Conservation (phyloP, 768 basidiomycete genomes). For the Mycena floridula region DNA sequence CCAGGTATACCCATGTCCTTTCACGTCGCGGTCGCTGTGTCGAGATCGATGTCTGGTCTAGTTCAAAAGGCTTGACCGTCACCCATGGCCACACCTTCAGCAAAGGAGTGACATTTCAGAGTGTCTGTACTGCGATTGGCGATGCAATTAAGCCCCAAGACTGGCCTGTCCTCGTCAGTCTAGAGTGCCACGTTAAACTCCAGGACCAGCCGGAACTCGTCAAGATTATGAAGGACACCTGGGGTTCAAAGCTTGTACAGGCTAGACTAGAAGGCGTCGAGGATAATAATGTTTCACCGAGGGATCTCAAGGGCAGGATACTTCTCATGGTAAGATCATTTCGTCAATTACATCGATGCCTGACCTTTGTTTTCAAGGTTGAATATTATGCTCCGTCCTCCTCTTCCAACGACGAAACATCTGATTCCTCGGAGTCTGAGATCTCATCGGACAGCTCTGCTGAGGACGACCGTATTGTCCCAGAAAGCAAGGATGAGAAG, state of each 20-base stretch:
- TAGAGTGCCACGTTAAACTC: constrained; percentile 57
- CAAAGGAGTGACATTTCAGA: constrained; percentile 41
- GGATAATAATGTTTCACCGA: constrained; percentile 33
- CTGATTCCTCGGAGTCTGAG: constrained; percentile 6
- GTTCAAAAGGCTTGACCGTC: constrained; percentile 44
- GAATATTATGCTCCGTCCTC: constrained; percentile 43
- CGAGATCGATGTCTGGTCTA: constrained; percentile 67
- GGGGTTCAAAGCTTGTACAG: constrained; percentile 47
- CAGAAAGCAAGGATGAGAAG: constrained; percentile 5
- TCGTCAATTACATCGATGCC: not conserved
- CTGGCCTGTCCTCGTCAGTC: constrained; percentile 55
- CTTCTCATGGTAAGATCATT: constrained; percentile 44
- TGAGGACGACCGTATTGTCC: constrained; percentile 15
- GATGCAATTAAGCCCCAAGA: constrained; percentile 31
- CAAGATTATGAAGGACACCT: constrained; percentile 39
- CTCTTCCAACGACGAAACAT: constrained; percentile 13
- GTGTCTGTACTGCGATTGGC: constrained; percentile 49
- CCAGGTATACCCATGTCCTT: constrained; percentile 52
- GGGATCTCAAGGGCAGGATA: constrained; percentile 45
- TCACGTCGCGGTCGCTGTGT: constrained; percentile 48
- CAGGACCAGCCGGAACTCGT: constrained; percentile 49
- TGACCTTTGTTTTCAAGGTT: constrained; percentile 26
- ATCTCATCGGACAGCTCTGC: constrained; percentile 20
- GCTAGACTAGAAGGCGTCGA: constrained; percentile 29
- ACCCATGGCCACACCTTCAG: constrained; percentile 59